phyloP scores from a whole-genome alignment of 2,329 filamentous ascomycete genomes.

The Fonsecaea monophora region DNA sequence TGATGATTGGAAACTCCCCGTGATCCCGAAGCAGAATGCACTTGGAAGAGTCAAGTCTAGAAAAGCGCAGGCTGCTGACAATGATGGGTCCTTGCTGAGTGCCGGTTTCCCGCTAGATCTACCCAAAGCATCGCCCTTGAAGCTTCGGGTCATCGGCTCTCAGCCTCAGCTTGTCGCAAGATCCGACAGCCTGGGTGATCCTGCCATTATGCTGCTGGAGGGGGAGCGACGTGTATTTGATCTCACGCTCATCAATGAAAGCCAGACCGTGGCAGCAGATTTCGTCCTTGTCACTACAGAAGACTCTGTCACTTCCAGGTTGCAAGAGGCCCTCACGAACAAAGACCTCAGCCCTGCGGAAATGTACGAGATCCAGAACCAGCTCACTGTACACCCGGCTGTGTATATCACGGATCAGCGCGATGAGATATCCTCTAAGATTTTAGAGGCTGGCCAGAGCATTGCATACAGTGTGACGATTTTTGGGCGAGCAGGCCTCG shows the following conservation, averaged over 20 bases:
- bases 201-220: conserved; percentile 89
- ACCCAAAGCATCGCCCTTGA: conserved; percentile 25
- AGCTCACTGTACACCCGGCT: conserved; percentile 76
- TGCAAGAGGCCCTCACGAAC: conserved; percentile 76
- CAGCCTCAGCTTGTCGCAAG: conserved; percentile 81
- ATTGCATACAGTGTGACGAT: conserved; percentile 78
- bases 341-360: conserved; percentile 80
- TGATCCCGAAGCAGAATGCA: conserved; percentile 76
- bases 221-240: conserved; percentile 81
- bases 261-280: conserved; percentile 73
- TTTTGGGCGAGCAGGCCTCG: conserved; percentile 83
- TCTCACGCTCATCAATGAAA: conserved; percentile 80
- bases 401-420: conserved; percentile 28
- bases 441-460: conserved; percentile 48
- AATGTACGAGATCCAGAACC: conserved; percentile 83
- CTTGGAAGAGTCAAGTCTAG: conserved; percentile 58
- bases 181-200: conserved; percentile 78
- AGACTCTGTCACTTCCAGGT: conserved; percentile 79
- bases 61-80: conserved; percentile 54
- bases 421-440: conserved; percentile 10
- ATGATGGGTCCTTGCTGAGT: conserved; percentile 11
- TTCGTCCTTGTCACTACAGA: conserved; percentile 87
- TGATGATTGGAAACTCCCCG: conserved; percentile 74
- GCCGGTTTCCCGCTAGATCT: conserved; percentile 3
- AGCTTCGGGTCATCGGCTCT: conserved; percentile 68